A percentile compares a stretch with the other conserved stretches of the same genome.
phyloP scores from a whole-genome alignment of 257 asterid species.

The Solanum virginianum region DNA sequence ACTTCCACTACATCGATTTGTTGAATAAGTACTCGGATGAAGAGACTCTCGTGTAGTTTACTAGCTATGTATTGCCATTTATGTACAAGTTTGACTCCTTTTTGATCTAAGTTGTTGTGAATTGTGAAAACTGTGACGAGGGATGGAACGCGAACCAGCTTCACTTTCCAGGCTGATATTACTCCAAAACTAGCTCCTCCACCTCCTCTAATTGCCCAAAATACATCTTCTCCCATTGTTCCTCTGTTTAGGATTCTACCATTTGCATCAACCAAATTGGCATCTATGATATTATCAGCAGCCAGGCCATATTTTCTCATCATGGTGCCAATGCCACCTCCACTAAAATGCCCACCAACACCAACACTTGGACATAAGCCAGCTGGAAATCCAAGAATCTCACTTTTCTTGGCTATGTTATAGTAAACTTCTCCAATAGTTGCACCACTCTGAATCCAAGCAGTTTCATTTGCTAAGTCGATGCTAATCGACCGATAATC shows the following conservation, averaged over 20 bases:
- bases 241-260: constrained; percentile 2
- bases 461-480: constrained; percentile 6
- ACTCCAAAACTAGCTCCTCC: constrained; percentile 22
- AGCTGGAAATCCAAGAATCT: constrained; percentile 11
- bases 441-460: constrained; percentile 20
- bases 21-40: constrained; percentile 7
- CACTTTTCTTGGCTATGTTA: constrained; percentile 7
- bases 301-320: constrained; percentile 15
- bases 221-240: constrained; percentile 12
- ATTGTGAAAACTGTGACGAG: constrained; percentile 7
- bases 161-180: constrained; percentile 12
- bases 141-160: constrained; percentile 3
- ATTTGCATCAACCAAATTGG: constrained; percentile 1
- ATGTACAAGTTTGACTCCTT: not conserved
- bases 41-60: constrained; percentile 1
- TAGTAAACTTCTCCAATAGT: constrained; percentile 17
- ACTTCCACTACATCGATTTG: not conserved
- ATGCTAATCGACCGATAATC: not conserved
- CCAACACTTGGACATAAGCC: constrained; percentile 24
- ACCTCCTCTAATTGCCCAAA: constrained; percentile 26
- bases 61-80: constrained; percentile 9
- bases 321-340: constrained; percentile 27
- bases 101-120: not conserved
- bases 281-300: constrained; percentile 16
- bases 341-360: constrained; percentile 22